Evolutionary conservation across 441 rosid genomes (phyloP).

Genomic region (Bocquillonia castaneifolia): DNA sequence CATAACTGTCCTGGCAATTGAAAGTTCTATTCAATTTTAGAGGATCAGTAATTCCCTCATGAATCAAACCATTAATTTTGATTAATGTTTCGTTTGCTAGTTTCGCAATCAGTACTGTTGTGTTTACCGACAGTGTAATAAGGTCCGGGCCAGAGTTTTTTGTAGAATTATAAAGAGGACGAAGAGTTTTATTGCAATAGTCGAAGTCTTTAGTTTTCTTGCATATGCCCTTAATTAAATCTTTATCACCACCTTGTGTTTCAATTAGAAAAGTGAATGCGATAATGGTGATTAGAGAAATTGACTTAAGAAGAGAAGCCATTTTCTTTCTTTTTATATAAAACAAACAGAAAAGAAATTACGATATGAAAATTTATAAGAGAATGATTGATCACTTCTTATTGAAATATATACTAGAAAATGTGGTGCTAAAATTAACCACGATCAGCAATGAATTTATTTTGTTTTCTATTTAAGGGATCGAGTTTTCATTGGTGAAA

Average conservation of each 20-base stretch:
- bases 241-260: background rate
- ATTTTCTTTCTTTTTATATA: too few species aligned
- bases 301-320: background rate
- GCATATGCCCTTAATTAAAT: background rate
- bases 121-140: too few species aligned
- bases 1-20: slow-evolving; percentile 5
- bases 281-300: background rate
- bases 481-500: too few species aligned
- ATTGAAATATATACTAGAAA: too few species aligned
- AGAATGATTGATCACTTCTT: too few species aligned
- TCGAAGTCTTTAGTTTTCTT: background rate
- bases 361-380: too few species aligned
- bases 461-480: too few species aligned
- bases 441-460: too few species aligned
- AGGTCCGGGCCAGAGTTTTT: too few species aligned
- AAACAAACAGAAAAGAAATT: too few species aligned
- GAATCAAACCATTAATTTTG: background rate
- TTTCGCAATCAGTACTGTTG: background rate
- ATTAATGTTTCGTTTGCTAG: background rate
- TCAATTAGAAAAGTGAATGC: background rate
- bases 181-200: slow-evolving; percentile 4
- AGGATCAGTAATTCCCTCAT: background rate
- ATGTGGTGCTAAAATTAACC: too few species aligned
- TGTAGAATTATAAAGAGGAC: too few species aligned
- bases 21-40: background rate